Evolutionary conservation across 2,329 filamentous ascomycete species (phyloP).

Genomic region (Botryosphaeria dothidea): DNA sequence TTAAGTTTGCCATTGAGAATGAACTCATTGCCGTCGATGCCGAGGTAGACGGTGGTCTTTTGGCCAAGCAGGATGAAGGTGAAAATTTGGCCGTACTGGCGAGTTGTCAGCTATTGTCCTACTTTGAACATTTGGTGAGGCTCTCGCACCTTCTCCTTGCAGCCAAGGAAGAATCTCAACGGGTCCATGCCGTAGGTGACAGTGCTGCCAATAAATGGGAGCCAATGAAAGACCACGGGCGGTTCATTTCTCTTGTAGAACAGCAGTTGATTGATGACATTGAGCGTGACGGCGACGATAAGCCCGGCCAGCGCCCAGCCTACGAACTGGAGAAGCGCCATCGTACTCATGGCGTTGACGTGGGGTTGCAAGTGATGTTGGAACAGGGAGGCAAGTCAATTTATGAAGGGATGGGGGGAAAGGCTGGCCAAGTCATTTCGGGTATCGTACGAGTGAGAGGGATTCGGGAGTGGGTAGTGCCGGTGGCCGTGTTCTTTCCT

Average conservation of each 20-base stretch:
- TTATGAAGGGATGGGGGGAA: neutral
- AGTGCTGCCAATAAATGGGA: conserved; percentile 58
- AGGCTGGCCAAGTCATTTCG: neutral
- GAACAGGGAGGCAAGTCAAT: neutral
- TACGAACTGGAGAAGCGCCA: neutral
- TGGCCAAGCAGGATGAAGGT: conserved; percentile 56
- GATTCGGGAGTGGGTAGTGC: neutral
- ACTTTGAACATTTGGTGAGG: neutral
- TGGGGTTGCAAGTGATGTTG: neutral
- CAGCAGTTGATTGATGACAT: conserved; percentile 69
- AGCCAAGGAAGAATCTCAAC: conserved; percentile 67
- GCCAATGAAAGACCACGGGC: conserved; percentile 77
- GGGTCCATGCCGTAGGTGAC: conserved; percentile 60
- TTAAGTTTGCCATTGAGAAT: conserved; percentile 57
- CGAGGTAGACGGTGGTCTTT: conserved; percentile 54
- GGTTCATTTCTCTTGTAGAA: conserved; percentile 66
- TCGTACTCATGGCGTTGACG: neutral
- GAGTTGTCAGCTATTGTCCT: neutral
- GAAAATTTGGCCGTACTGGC: conserved; percentile 55
- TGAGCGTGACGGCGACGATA: neutral
- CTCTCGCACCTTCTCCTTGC: conserved; percentile 61
- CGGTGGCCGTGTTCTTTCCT: neutral
- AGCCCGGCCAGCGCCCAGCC: neutral
- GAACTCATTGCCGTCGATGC: conserved; percentile 56
- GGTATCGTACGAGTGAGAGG: neutral